These are phyloP conservation scores for Mucor plumbeus DNA, from an alignment of 371 early-diverging fungal species.

Conservation along the genomic window DNA sequence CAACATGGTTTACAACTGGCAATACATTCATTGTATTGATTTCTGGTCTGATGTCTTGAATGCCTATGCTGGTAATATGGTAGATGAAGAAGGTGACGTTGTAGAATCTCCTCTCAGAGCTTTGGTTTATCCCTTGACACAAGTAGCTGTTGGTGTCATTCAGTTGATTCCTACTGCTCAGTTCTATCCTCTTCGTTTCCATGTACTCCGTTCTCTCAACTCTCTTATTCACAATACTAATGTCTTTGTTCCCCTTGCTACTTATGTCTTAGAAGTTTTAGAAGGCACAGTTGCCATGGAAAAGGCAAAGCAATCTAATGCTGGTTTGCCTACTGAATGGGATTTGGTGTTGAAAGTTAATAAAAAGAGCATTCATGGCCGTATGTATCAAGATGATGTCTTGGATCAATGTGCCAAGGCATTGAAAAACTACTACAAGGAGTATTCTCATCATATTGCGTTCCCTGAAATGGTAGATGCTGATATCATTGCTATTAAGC, in stretches of 20 bases:
- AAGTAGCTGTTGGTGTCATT: slow-evolving; percentile 85
- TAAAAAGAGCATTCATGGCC: slow-evolving; percentile 79
- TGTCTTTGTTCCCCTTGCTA: slow-evolving; percentile 85
- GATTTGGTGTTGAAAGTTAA: slow-evolving; percentile 76
- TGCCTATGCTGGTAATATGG: slow-evolving; percentile 60
- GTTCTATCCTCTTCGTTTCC: slow-evolving; percentile 92
- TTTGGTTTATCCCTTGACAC: slow-evolving; percentile 90
- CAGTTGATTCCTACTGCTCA: slow-evolving; percentile 84
- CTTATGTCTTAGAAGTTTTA: slow-evolving; percentile 81
- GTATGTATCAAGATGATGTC: slow-evolving; percentile 79
- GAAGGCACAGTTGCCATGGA: slow-evolving; percentile 60
- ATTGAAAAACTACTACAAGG: slow-evolving; percentile 74
- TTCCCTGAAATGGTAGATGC: slow-evolving; percentile 91
- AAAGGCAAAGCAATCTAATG: slow-evolving; percentile 64
- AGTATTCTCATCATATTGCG: slow-evolving; percentile 73
- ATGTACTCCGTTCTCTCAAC: slow-evolving; percentile 73
- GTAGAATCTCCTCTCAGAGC: slow-evolving; percentile 69
- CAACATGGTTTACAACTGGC: slow-evolving; percentile 93
- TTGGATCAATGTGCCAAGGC: slow-evolving; percentile 76
- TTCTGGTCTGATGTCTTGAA: slow-evolving; percentile 87
- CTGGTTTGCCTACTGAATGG: slow-evolving; percentile 84
- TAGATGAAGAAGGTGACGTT: slow-evolving; percentile 41
- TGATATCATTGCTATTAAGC: slow-evolving; percentile 69
- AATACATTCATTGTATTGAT: slow-evolving; percentile 87
- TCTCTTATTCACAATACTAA: slow-evolving; percentile 73